phyloP scores from a whole-genome alignment of 345 rosid genomes.

The Dipteronia dyeriana region DNA sequence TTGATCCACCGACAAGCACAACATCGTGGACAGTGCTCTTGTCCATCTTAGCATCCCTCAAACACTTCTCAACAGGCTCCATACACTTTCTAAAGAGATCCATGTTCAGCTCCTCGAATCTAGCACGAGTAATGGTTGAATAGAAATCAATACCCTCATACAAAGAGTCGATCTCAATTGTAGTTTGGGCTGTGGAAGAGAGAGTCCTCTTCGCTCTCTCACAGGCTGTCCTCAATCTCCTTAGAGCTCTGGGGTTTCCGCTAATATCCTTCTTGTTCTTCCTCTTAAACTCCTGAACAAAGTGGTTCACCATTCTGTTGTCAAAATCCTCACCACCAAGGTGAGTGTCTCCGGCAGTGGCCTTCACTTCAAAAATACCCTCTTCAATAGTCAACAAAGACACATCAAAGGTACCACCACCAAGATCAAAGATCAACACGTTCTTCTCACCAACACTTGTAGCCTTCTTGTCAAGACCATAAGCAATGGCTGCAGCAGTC shows the following conservation, averaged over 20 bases:
- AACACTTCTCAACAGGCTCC: slow-evolving; percentile 76
- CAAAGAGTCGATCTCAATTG: slow-evolving; percentile 67
- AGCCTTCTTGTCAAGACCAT: slow-evolving; percentile 77
- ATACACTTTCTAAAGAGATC: slow-evolving; percentile 71
- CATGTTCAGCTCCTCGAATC: slow-evolving; percentile 71
- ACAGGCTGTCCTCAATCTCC: slow-evolving; percentile 72
- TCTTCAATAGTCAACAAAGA: slow-evolving; percentile 68
- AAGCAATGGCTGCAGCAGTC: slow-evolving; percentile 80
- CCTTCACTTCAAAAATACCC: slow-evolving; percentile 75
- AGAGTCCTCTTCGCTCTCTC: slow-evolving; percentile 75
- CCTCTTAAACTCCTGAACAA: slow-evolving; percentile 73
- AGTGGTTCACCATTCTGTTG: slow-evolving; percentile 71
- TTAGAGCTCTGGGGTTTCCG: slow-evolving; percentile 64
- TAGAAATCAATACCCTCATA: slow-evolving; percentile 76
- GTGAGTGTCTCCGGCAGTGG: slow-evolving; percentile 80
- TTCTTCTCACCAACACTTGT: slow-evolving; percentile 68
- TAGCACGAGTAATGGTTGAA: slow-evolving; percentile 64
- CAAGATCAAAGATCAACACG: slow-evolving; percentile 64
- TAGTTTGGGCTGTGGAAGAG: slow-evolving; percentile 65
- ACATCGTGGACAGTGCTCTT: slow-evolving; percentile 61
- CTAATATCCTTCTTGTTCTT: slow-evolving; percentile 72
- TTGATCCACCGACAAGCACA: slow-evolving; percentile 69
- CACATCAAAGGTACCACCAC: slow-evolving; percentile 80
- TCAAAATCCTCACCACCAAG: slow-evolving; percentile 80
- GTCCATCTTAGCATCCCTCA: slow-evolving; percentile 80